These are phyloP conservation scores for Suaeda aralocaspica DNA, from an alignment of 148 eudicot species.

Conservation along the genomic window DNA sequence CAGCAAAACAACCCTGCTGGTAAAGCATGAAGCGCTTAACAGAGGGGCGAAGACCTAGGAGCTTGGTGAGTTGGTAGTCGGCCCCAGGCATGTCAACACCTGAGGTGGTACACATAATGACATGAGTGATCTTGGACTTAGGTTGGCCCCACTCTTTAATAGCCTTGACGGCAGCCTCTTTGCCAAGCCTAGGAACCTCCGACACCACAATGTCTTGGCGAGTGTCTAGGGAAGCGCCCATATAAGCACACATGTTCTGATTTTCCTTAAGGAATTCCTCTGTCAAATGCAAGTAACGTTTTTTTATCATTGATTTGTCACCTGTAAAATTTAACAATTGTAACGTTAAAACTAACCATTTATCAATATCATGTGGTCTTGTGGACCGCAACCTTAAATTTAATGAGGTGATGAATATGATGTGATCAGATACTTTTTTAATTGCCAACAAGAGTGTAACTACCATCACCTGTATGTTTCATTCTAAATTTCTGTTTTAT, in stretches of 20 bases:
- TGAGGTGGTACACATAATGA: slow-evolving; percentile 45
- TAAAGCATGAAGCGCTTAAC: slow-evolving; percentile 47
- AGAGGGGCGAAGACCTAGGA: slow-evolving; percentile 46
- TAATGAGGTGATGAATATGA: too few relatives aligned
- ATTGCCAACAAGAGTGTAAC: too few relatives aligned
- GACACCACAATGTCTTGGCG: slow-evolving; percentile 44
- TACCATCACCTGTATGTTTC: too few relatives aligned
- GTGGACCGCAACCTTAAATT: too few relatives aligned
- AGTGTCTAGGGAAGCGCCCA: slow-evolving; percentile 34
- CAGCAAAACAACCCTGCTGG: slow-evolving; percentile 41
- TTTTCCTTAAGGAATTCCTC: slow-evolving; percentile 39
- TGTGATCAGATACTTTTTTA: too few relatives aligned
- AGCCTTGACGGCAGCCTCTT: slow-evolving; percentile 45
- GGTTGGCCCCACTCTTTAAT: slow-evolving; percentile 53
- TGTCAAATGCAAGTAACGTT: slow-evolving; percentile 40
- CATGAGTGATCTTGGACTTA: slow-evolving; percentile 47
- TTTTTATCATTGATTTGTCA: slow-evolving; percentile 43
- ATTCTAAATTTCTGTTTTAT: too few relatives aligned
- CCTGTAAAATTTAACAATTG: slow-evolving; percentile 19
- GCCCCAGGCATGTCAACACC: slow-evolving; percentile 61
- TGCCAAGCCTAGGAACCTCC: slow-evolving; percentile 43
- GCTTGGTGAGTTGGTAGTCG: slow-evolving; percentile 51
- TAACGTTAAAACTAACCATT: too few relatives aligned
- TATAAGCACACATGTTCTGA: slow-evolving; percentile 32
- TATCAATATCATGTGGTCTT: too few relatives aligned